Evolutionary conservation across 768 basidiomycete species (phyloP), one percentile per base, ranked within the genome.

Genomic region (Mycena olivaceomarginata): DNA sequence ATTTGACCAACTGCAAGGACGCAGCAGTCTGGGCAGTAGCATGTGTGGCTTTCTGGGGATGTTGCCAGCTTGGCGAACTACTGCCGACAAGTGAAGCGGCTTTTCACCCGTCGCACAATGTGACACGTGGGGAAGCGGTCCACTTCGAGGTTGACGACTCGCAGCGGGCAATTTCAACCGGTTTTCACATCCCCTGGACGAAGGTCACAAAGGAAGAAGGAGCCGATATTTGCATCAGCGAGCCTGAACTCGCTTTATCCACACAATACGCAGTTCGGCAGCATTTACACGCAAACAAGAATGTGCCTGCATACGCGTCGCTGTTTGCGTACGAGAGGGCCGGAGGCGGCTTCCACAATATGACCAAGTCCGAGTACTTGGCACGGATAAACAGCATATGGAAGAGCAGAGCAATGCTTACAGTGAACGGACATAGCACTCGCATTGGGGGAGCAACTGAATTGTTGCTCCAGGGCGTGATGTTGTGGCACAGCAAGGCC

Each of bases 171-270:
- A 80, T 72, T 57, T 75, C 81, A 15, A 75, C 78, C 7, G 82
- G 79, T 3, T 82, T 51, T 39, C 84, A 83, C 48, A 85, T 88
- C 11, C 87, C 87, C 0, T 86, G 85, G 83, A 84, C 85, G 0
- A 87, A 88, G 69, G 84, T 85, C 0, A 85, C 84, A 1, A 45
- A 70, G 0, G 43, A 80, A 6, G 46, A 48, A 0, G 83, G 88
- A 5, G 84, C 84, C 0, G 77, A 83, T 37, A 78, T 86, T n/a
- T 77, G 82, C 3, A 60, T 86, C 37, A 84, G 83, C 37, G 45
- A 62, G 40, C 59, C n/a, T 40, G 63, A 4, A 40, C 68, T 18
- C 18, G 7, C 45, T 43, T 15, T 77, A 78, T 31, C 60, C 22
- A 70, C 57, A 8, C 68, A 45, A 22, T 70, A 59, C 16, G 86